These are phyloP conservation scores for Myriosclerotinia duriaeana DNA, from an alignment of 2,329 filamentous ascomycete genomes.

Conservation along the genomic window DNA sequence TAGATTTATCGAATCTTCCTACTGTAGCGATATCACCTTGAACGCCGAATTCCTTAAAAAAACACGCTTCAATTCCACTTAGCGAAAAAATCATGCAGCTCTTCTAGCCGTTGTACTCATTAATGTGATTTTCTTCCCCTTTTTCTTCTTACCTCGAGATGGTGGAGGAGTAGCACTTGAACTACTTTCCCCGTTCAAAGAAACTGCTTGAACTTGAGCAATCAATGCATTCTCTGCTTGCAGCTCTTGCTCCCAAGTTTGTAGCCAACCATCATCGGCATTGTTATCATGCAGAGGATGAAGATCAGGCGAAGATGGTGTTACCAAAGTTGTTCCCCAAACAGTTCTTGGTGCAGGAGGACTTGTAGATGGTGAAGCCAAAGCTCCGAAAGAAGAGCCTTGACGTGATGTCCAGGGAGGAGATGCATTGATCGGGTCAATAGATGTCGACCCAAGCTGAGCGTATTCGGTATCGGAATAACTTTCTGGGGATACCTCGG, in stretches of 20 bases:
- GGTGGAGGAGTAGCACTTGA: constrained; percentile 20
- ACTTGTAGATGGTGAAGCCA: constrained; percentile 79
- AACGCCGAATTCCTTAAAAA: constrained; percentile 18
- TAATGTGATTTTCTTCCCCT: constrained; percentile 70
- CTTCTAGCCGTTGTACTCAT: constrained; percentile 60
- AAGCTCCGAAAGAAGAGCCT: constrained; percentile 61
- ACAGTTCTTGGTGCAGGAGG: constrained; percentile 76
- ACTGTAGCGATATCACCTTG: constrained; percentile 15
- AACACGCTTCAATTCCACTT: constrained; percentile 10
- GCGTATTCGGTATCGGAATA: constrained; percentile 64
- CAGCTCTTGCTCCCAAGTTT: constrained; percentile 78
- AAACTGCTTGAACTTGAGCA: constrained; percentile 58
- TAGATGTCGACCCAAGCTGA: constrained; percentile 55
- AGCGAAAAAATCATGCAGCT: constrained; percentile 39
- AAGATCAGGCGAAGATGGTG: constrained; percentile 57
- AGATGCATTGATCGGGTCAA: constrained; percentile 48
- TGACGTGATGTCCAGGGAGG: constrained; percentile 56
- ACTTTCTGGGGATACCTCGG: constrained; percentile 50
- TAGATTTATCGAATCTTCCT: constrained; percentile 14
- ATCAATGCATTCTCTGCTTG: constrained; percentile 60
- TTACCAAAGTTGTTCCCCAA: constrained; percentile 80
- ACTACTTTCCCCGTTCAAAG: constrained; percentile 39
- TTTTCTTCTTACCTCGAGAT: constrained; percentile 57
- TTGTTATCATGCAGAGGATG: constrained; percentile 39
- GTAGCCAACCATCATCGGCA: constrained; percentile 79